phyloP scores from a whole-genome alignment of 495 filamentous ascomycete species.

The Neurospora discreta region DNA sequence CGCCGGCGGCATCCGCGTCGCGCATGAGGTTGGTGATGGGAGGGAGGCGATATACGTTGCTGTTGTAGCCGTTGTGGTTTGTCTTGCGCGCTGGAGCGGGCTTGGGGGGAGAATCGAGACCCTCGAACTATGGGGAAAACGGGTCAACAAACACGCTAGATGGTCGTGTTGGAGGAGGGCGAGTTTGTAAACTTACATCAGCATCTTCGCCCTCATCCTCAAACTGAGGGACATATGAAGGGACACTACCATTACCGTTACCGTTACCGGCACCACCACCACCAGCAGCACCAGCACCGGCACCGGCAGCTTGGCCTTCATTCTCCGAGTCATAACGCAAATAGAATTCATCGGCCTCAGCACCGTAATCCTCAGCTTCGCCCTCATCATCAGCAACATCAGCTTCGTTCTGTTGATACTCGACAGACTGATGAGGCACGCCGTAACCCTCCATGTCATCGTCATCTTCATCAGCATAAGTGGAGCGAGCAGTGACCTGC shows the following conservation, averaged over 20 bases:
- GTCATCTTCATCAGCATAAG: conserved; percentile 2
- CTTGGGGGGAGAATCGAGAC: not conserved
- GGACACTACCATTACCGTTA: not conserved
- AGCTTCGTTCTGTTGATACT: not conserved
- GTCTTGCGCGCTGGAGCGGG: not conserved
- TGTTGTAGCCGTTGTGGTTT: not conserved
- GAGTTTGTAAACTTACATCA: not conserved
- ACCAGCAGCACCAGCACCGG: not conserved
- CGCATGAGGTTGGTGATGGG: not conserved
- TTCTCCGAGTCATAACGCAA: not conserved
- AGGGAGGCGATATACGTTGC: not conserved
- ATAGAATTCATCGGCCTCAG: not conserved
- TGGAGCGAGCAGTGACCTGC: not conserved
- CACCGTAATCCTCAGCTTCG: not conserved
- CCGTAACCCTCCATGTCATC: not conserved
- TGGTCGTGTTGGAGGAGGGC: not conserved
- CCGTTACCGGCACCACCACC: not conserved
- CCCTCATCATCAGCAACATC: conserved; percentile 1
- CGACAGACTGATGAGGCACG: not conserved
- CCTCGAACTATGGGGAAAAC: not conserved
- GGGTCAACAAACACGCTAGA: not conserved
- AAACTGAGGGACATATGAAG: not conserved
- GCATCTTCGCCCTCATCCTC: not conserved
- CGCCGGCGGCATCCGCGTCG: not conserved
- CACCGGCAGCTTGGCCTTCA: not conserved